Evolutionary conservation across 306 rosid species (phyloP).

Genomic region (Citrullus colocynthis): DNA sequence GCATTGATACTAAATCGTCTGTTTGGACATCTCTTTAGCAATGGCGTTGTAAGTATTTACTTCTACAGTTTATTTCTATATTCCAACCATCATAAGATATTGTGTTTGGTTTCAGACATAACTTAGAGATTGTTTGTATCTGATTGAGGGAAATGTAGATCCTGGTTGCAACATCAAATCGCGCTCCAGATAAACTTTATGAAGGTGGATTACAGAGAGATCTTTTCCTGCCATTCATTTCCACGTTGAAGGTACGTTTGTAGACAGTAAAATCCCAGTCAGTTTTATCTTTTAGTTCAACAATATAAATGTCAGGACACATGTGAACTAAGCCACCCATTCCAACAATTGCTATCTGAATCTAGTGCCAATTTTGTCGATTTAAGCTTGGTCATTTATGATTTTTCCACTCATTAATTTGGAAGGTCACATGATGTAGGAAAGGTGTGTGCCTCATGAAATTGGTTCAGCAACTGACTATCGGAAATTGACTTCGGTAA

Average conservation of each 20-base stretch:
- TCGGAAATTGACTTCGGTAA: constrained; percentile 87
- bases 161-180: constrained; percentile 89
- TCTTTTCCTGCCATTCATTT: constrained; percentile 87
- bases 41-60: constrained; percentile 62
- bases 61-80: neutral
- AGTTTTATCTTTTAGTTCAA: neutral
- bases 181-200: constrained; percentile 82
- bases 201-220: constrained; percentile 98
- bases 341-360: neutral
- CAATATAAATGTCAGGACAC: neutral
- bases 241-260: constrained; percentile 56
- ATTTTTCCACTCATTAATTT: neutral
- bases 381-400: neutral
- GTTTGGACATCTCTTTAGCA: constrained; percentile 60
- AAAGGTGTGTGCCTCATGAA: constrained; percentile 73
- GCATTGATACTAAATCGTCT: constrained; percentile 85
- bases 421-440: constrained; percentile 33
- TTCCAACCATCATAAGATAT: neutral
- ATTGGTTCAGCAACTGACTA: constrained; percentile 83
- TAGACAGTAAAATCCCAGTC: neutral
- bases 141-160: constrained; percentile 48
- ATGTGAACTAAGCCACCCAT: neutral
- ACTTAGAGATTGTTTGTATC: constrained; percentile 7
- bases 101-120: neutral
- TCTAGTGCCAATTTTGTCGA: neutral